Evolutionary conservation across 2,329 filamentous ascomycete species (phyloP), one percentile per base, ranked within the genome.

Genomic region (Aspergillus piperis): DNA sequence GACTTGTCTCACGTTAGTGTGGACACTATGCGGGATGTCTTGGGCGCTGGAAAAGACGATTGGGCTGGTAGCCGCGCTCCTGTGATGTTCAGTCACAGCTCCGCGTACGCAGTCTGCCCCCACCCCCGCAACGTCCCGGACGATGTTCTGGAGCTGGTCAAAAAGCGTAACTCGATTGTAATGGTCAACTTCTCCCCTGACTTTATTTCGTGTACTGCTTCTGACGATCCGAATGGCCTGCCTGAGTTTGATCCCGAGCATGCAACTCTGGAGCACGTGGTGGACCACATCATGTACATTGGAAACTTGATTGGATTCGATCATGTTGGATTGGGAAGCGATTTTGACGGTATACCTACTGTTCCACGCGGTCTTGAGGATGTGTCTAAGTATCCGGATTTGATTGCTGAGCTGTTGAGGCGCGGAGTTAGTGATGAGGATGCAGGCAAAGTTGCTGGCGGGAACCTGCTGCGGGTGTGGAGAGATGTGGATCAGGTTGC

Each of bases 101-200:
- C 90, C 5, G 91, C 90, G 1, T 89, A 90, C 68, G 83, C 86
- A 1, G 72, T 97, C 21, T 97, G 92, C 72, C 91, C 91, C 7
- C 92, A 97, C 75, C 91, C 92, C 8, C 86, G 94, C 36, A 98
- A 98, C 68, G 93, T 96, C 7, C 90, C 91, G 1, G 92, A 98
- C 65, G 85, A 93, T 58, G 86, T 96, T 13, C 80, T 98, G 7
- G 78, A 89, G 41, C 80, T 95, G 1, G 90, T 97, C 39, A 91
- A 90, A 74, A 75, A 85, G 68, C 86, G 84, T 2, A 85, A 88
- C 63, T 90, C 89, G 3, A 70, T 98, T 8, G 90, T 97, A 56
- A 96, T 97, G 92, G 86, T 97, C 63, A 97, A 96, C 74, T 96
- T 96, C 71, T 81, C 85, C 15, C 91, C 92, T 0, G 87, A 88